A percentile compares a stretch with the other conserved stretches of the same genome.
phyloP scores from a whole-genome alignment of 192 early-diverging fungal species.

The Backusella tarrabulga region DNA sequence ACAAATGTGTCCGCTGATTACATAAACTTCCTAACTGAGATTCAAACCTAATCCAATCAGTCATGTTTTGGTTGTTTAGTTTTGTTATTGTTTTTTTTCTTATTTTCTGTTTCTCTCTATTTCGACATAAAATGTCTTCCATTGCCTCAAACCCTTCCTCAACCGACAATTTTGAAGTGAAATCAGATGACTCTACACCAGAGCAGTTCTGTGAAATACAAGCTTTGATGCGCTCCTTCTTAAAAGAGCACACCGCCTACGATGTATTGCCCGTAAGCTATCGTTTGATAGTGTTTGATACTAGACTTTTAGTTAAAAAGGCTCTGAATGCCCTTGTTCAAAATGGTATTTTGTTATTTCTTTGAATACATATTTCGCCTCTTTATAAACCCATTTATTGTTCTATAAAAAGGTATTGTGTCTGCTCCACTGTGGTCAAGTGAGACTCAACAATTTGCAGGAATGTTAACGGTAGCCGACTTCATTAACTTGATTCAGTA shows the following conservation, averaged over 20 bases:
- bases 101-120: not conserved
- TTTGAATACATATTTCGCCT: not conserved
- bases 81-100: not conserved
- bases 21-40: not conserved
- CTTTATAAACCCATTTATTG: not conserved
- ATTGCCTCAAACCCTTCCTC: slow-evolving; percentile 4
- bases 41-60: not conserved
- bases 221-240: slow-evolving; percentile 41
- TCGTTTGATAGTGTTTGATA: slow-evolving; percentile 90
- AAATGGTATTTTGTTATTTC: slow-evolving; percentile 65
- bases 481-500: slow-evolving; percentile 93
- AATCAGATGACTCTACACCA: not conserved
- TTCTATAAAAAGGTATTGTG: slow-evolving; percentile 70
- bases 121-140: not conserved
- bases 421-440: slow-evolving; percentile 94
- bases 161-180: not conserved
- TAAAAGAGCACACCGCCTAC: slow-evolving; percentile 86
- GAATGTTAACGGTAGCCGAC: slow-evolving; percentile 96
- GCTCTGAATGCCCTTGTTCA: slow-evolving; percentile 91
- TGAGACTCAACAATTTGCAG: slow-evolving; percentile 73
- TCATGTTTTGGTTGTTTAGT: not conserved
- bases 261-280: slow-evolving; percentile 90
- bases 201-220: slow-evolving; percentile 19
- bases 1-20: too few species aligned
- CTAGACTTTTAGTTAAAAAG: slow-evolving; percentile 86